Conservation (phyloP, 2,329 filamentous ascomycete species). For the Pseudogymnoascus sp. region DNA sequence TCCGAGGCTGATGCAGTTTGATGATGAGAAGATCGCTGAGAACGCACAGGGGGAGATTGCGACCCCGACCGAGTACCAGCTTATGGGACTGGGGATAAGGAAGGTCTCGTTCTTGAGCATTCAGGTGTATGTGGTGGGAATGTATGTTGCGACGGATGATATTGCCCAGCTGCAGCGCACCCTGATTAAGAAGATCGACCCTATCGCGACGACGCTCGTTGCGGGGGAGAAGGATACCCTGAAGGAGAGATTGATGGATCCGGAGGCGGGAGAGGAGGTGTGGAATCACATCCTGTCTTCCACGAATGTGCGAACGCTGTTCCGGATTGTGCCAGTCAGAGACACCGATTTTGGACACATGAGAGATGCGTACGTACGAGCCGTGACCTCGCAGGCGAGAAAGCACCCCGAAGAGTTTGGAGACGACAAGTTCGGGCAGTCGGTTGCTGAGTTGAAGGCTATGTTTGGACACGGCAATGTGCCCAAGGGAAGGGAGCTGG, state of each 20-base stretch:
- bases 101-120: conserved; percentile 85
- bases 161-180: conserved; percentile 71
- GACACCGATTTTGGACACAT: conserved; percentile 93
- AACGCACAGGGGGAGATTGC: conserved; percentile 8
- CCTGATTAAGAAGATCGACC: conserved; percentile 68
- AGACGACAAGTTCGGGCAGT: conserved; percentile 67
- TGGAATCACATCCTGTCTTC: conserved; percentile 66
- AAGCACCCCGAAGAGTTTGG: conserved; percentile 46
- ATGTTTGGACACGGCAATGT: conserved; percentile 77
- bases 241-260: conserved; percentile 60
- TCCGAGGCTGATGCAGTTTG: conserved; percentile 22
- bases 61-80: conserved; percentile 62
- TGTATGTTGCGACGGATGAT: conserved; percentile 81
- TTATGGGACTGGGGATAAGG: conserved; percentile 79
- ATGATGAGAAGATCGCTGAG: conserved; percentile 17
- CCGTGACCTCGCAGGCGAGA: conserved; percentile 65
- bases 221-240: conserved; percentile 71
- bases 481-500: conserved; percentile 69
- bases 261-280: conserved; percentile 57
- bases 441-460: conserved; percentile 69
- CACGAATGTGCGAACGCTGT: conserved; percentile 62
- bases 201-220: conserved; percentile 73
- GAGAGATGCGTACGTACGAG: conserved; percentile 82
- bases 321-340: conserved; percentile 81
- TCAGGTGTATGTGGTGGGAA: conserved; percentile 88